Evolutionary conservation across 73 alveolate species (phyloP), one percentile per base, ranked within the genome.

Genomic region (Durusdinium trenchii): DNA sequence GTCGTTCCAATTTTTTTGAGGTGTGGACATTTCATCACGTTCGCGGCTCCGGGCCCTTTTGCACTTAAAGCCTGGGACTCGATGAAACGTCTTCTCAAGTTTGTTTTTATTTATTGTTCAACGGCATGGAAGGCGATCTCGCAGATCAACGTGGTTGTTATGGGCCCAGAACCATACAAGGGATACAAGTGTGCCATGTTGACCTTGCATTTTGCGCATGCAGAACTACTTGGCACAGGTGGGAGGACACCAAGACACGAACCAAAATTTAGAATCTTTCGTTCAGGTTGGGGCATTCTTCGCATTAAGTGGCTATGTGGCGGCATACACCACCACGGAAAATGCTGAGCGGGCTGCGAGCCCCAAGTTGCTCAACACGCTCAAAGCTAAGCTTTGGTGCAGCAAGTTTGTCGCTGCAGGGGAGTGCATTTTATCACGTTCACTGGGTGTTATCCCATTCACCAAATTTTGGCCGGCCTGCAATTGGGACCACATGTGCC

Each of bases 221-320:
- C n/a, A n/a, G n/a, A n/a, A n/a, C n/a, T n/a, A n/a, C n/a, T n/a
- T n/a, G n/a, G n/a, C n/a, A n/a, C n/a, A n/a, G n/a, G n/a, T n/a
- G n/a, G n/a, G n/a, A n/a, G n/a, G n/a, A n/a, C n/a, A n/a, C n/a
- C n/a, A n/a, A n/a, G n/a, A n/a, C n/a, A n/a, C n/a, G n/a, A n/a
- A n/a, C n/a, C n/a, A n/a, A n/a, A n/a, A n/a, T n/a, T n/a, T n/a
- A n/a, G n/a, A n/a, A n/a, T n/a, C n/a, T n/a, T n/a, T n/a, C n/a
- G n/a, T n/a, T n/a, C 42, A 87, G 95, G 95, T 87, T 35, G 98
- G 98, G 26, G 98, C 98, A 43, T 91, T 91, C 98, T 91, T 91
- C 47, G 98, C 98, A 35, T 47, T 91, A 57, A 91, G 98, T 47
- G 98, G 98, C 28, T 91, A 91, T 69, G 98, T 91, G 26, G 98